These are phyloP conservation scores for Pseudopithomyces maydicus DNA, from an alignment of 2,329 filamentous ascomycete species.

Conservation along the genomic window DNA sequence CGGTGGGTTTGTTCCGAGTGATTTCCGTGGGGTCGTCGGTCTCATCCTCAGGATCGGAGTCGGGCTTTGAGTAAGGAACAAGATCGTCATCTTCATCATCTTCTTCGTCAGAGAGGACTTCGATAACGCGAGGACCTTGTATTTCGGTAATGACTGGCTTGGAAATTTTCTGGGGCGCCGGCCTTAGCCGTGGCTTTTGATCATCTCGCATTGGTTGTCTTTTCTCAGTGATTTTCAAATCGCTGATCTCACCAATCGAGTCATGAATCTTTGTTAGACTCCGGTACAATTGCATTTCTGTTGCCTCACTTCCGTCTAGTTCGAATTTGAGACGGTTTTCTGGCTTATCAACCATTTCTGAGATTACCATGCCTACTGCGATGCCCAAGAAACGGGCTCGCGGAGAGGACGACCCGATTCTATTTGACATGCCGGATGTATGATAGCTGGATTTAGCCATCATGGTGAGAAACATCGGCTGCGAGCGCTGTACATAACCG, in stretches of 20 bases:
- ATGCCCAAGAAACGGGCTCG: conserved; percentile 85
- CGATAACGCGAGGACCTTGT: conserved; percentile 53
- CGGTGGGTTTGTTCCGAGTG: conserved; percentile 77
- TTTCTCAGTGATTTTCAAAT: conserved; percentile 18
- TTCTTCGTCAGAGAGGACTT: conserved; percentile 56
- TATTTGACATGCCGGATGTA: conserved; percentile 80
- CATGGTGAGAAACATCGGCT: conserved; percentile 69
- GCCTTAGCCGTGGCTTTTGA: conserved; percentile 11
- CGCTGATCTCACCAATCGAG: conserved; percentile 55
- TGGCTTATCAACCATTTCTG: conserved; percentile 66
- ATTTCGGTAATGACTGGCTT: conserved; percentile 26
- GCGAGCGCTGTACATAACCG: conserved; percentile 72
- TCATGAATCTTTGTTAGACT: conserved; percentile 68
- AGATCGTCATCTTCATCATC: conserved; percentile 63
- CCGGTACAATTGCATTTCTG: conserved; percentile 78
- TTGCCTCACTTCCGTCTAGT: conserved; percentile 74
- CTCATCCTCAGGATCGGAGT: conserved; percentile 86
- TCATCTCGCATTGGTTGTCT: background rate
- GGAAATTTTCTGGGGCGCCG: conserved; percentile 11
- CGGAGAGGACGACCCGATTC: conserved; percentile 75
- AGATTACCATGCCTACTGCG: conserved; percentile 77
- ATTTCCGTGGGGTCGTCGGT: conserved; percentile 91
- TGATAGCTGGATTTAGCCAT: conserved; percentile 75
- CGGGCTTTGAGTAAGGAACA: conserved; percentile 79
- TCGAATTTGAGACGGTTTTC: conserved; percentile 82